These are phyloP conservation scores for Colletotrichum euphorbiae DNA, from an alignment of 2,329 filamentous ascomycete species.

Conservation along the genomic window DNA sequence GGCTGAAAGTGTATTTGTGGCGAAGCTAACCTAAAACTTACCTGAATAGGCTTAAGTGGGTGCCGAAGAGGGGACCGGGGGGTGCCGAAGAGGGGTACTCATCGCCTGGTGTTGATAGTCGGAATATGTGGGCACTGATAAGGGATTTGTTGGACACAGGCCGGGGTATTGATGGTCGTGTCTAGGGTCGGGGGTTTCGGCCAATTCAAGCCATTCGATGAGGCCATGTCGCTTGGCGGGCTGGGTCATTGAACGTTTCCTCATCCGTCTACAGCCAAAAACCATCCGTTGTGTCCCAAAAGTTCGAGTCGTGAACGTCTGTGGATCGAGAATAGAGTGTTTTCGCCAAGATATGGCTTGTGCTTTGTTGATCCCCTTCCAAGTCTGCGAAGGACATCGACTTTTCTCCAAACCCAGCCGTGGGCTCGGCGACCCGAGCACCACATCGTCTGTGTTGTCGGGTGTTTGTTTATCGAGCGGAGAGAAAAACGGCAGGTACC, in stretches of 20 bases:
- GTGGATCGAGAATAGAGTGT: background rate
- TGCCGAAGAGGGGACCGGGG: too few relatives aligned
- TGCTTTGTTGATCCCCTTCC: constrained; percentile 24
- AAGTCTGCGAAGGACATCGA: constrained; percentile 1
- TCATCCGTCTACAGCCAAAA: background rate
- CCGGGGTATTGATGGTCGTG: constrained; percentile 10
- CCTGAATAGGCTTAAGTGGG: too few relatives aligned
- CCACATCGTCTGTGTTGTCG: background rate
- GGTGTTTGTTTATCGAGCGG: constrained; percentile 3
- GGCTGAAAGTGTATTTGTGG: too few relatives aligned
- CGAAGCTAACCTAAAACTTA: too few relatives aligned
- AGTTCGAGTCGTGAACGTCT: background rate
- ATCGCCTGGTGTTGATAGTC: constrained; percentile 15
- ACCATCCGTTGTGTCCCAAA: background rate
- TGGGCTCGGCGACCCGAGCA: background rate
- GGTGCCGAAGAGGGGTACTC: too few relatives aligned
- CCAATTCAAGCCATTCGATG: constrained; percentile 32
- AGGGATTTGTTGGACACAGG: constrained; percentile 27
- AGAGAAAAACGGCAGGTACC: background rate
- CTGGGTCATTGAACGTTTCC: constrained; percentile 7
- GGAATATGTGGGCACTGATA: constrained; percentile 40
- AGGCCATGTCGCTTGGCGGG: constrained; percentile 25
- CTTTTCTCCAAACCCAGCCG: background rate
- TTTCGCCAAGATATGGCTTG: constrained; percentile 26
- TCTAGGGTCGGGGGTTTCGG: constrained; percentile 30